Conservation (phyloP, 2,329 filamentous ascomycete genomes). For the Trichophyton equinum region DNA sequence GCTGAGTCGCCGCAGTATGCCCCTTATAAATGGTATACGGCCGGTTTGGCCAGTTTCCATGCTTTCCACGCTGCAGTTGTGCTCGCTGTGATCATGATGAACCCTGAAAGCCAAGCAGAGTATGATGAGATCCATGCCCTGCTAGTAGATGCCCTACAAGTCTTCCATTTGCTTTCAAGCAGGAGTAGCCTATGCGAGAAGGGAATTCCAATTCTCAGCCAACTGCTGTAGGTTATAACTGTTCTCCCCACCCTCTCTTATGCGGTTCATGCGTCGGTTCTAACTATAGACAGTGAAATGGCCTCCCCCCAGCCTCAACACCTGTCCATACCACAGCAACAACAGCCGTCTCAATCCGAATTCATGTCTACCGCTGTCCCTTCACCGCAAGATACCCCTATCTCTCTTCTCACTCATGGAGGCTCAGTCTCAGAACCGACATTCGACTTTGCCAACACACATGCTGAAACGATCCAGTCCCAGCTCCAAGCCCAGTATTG, state of each 20-base stretch:
- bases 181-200: slow-evolving; percentile 28
- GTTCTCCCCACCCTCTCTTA: background rate
- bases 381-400: background rate
- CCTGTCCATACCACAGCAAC: background rate
- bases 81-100: slow-evolving; percentile 20
- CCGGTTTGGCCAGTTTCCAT: slow-evolving; percentile 30
- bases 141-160: slow-evolving; percentile 20
- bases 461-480: slow-evolving; percentile 12
- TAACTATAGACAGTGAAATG: background rate
- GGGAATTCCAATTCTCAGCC: slow-evolving; percentile 24
- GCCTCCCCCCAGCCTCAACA: slow-evolving; percentile 1
- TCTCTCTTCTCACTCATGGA: background rate
- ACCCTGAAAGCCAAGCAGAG: slow-evolving; percentile 20
- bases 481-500: slow-evolving; percentile 25
- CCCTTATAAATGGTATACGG: slow-evolving; percentile 31
- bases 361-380: background rate
- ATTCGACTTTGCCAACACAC: slow-evolving; percentile 7
- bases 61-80: slow-evolving; percentile 31
- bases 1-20: slow-evolving; percentile 22
- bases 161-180: slow-evolving; percentile 24
- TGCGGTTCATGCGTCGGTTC: background rate
- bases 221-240: slow-evolving; percentile 20
- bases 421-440: background rate
- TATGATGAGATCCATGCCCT: slow-evolving; percentile 21
- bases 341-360: background rate